Evolutionary conservation across 2,329 filamentous ascomycete species (phyloP), one percentile per base, ranked within the genome.

Genomic region (Plectosphaerella plurivora): DNA sequence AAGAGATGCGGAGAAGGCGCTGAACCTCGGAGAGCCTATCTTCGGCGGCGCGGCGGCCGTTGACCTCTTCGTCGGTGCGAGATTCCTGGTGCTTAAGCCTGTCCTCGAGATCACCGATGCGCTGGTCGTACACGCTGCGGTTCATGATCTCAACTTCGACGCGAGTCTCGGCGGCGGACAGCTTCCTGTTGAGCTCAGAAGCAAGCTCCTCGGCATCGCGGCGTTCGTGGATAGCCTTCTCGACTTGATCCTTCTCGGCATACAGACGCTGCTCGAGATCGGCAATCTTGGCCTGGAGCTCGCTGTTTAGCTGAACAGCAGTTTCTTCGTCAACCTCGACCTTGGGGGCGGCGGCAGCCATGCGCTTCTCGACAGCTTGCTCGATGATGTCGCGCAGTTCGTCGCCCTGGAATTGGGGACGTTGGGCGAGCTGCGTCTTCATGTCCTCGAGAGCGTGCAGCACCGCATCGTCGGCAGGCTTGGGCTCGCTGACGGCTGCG

Each of bases 21-120:
- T 91, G 86, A n/a, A 85, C 77, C 63, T 92, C 87, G 5, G 85
- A 81, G 14, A 90, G 73, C 55, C 82, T 82, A 62, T 92, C 88
- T 65, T 92, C 88, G 1, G 86, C 85, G 35, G 82, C 77, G 51
- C 87, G 81, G 53, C 88, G 82, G 47, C 72, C 70, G 45, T 78
- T 73, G 54, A 86, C 71, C 60, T 92, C 87, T 50, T 82, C 71
- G 56, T 91, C 86, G 1, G 78, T 79, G 52, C 79, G 78, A 36
- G 77, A 75, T 58, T 90, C 84, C 36, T 87, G 81, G 10, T 79
- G 70, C 54, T 79, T 79, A 45, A 90, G 74, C 64, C 84, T 84
- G 45, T 83, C 84, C 64, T 91, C 88, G 1, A 92, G 76, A 45
- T 89, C 86, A 37, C 79, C 73, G 20, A 89, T 78, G 50, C 87